Conservation (phyloP, 257 asterid species). For the Solanum gandarillasii region DNA sequence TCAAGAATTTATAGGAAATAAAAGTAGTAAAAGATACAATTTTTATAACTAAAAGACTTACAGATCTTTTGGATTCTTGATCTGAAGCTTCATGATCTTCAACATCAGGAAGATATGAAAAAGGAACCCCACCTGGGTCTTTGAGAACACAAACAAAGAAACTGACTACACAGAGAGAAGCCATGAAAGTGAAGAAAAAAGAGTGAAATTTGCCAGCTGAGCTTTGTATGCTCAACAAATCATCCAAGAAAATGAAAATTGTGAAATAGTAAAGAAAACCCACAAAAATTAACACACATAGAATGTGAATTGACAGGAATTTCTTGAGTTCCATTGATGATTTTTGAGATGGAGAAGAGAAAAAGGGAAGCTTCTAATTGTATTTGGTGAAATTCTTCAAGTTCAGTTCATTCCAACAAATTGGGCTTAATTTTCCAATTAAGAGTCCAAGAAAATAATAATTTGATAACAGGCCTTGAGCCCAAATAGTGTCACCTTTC, state of each 20-base stretch:
- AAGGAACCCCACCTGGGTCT: conserved; percentile 65
- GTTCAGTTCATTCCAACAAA: not conserved
- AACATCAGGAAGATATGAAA: conserved; percentile 36
- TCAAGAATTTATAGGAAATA: not conserved
- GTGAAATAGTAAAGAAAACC: conserved; percentile 62
- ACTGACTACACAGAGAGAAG: conserved; percentile 29
- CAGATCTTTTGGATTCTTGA: conserved; percentile 27
- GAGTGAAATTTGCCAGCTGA: conserved; percentile 53
- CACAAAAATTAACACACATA: conserved; percentile 31
- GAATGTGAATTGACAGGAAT: conserved; percentile 47
- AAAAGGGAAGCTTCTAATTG: conserved; percentile 2
- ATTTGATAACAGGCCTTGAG: not conserved
- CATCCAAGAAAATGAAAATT: conserved; percentile 55
- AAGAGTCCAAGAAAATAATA: not conserved
- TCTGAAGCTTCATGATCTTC: conserved; percentile 18
- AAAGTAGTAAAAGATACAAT: not conserved
- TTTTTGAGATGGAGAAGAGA: conserved; percentile 7
- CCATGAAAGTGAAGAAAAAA: conserved; percentile 48
- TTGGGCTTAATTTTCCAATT: not conserved
- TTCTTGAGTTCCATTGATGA: conserved; percentile 39
- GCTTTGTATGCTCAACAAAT: conserved; percentile 51
- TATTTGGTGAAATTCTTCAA: not conserved
- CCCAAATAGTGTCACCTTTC: not conserved
- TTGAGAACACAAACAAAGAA: conserved; percentile 38
- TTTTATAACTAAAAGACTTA: conserved; percentile 1